Base-by-base conservation (phyloP, 805 yeast species). In the Starmerella roubikii region DNA sequence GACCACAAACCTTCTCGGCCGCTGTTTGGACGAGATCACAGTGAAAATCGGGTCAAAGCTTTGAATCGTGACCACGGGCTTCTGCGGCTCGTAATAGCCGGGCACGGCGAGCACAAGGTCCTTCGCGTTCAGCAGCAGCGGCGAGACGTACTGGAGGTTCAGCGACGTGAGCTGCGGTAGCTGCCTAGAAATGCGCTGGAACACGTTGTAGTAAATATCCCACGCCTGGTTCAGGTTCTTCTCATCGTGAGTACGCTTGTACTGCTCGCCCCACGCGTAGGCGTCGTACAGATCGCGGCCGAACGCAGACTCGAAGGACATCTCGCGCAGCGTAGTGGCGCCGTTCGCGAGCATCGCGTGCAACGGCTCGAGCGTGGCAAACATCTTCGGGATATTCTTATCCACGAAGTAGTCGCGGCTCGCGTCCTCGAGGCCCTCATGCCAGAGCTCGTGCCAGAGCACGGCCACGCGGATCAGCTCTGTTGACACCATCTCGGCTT, bases 381-480 rank as follows among this genome's bases (percentile, higher is more conserved):
- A 81, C 97, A 91, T 91, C 57, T 83, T 85, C 39, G 85, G 94
- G 11, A 88, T 80, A 54, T 91, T 85, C 51, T 84, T 91, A 46
- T 91, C 98, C 26, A 93, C 94, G 59, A 85, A 88, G 63, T 78
- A 91, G 37, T 81, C 69, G 42, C 95, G 68, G 3, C 95, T 85
- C 0, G 98, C 98, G 62, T 91, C 95, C 56, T 91, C 99, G 24
- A 91, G 66, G 2, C 94, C 96, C 60, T 88, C 97, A 51, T 85
- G 86, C 98, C 99, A 91, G 55, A 80, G 78, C 54, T 91, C 99
- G 53, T 85, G 94, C 96, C 98, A 86, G 44, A 91, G 61, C 3
- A 88, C 95, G 1, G 97, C 95, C 15, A 85, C 94, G 48, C 97
- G 67, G 46, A 91, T 86, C 40, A 91, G 70, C 54, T 91, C 98